Evolutionary conservation across 805 yeast species (phyloP).

Genomic region (Yueomyces sinensis): DNA sequence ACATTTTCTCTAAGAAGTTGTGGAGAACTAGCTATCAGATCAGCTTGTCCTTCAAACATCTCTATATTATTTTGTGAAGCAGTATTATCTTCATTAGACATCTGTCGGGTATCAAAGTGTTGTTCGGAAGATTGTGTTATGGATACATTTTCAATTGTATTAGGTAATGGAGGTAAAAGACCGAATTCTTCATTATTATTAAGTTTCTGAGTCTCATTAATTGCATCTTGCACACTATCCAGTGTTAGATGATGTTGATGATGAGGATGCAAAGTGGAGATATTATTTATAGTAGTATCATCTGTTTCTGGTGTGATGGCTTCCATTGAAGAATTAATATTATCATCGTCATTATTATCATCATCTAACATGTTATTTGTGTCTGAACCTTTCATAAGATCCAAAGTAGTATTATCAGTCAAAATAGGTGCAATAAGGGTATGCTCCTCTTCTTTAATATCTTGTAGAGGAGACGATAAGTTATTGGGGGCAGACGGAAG

Average conservation of each 20-base stretch:
- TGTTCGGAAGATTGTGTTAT: too few species aligned
- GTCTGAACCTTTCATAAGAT: background rate
- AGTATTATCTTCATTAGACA: too few species aligned
- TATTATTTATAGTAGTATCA: background rate
- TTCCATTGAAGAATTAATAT: background rate
- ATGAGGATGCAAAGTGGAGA: background rate
- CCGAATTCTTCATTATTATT: conserved; percentile 10
- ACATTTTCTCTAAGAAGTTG: too few species aligned
- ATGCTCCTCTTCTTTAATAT: conserved; percentile 19
- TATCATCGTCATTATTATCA: background rate
- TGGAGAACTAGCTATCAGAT: too few species aligned
- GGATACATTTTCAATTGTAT: conserved; percentile 4
- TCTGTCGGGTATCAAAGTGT: too few species aligned
- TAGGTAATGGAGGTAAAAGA: conserved; percentile 15
- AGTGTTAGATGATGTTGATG: background rate
- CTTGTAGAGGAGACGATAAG: conserved; percentile 6
- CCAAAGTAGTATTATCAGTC: background rate
- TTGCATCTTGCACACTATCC: background rate
- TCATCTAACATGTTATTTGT: background rate
- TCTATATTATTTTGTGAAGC: too few species aligned
- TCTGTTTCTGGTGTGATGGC: background rate
- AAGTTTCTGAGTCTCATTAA: background rate
- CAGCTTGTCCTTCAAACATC: too few species aligned
- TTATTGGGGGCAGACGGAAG: background rate
- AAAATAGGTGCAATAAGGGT: conserved; percentile 4